These are phyloP conservation scores for Luzula sylvatica DNA, from an alignment of 176 grass and related monocot species.

Conservation along the genomic window DNA sequence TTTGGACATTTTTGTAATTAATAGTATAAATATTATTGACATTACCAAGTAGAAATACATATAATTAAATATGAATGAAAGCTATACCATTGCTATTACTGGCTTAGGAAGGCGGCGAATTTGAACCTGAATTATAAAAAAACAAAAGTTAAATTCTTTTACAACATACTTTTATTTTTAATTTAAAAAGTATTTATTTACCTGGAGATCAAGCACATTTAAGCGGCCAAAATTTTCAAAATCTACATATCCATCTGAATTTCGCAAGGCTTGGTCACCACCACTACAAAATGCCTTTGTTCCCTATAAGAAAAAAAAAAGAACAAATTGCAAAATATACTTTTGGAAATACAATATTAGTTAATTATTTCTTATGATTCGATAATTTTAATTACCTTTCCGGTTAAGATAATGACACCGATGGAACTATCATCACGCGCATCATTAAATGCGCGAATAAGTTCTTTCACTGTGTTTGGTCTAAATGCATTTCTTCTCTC, in stretches of 20 bases:
- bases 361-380: background rate
- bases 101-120: constrained; percentile 89
- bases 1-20: no score
- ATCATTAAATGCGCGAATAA: constrained; percentile 81
- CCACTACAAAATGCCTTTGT: constrained; percentile 80
- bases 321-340: background rate
- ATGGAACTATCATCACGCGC: constrained; percentile 70
- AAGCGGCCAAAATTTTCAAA: constrained; percentile 86
- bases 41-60: background rate
- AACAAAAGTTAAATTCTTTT: background rate
- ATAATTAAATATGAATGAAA: background rate
- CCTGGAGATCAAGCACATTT: constrained; percentile 96
- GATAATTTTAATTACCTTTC: constrained; percentile 33
- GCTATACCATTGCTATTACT: constrained; percentile 73
- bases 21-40: no score
- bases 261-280: constrained; percentile 76
- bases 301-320: constrained; percentile 28
- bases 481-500: constrained; percentile 88
- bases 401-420: constrained; percentile 71
- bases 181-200: constrained; percentile 9
- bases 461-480: constrained; percentile 85
- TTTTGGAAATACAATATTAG: background rate
- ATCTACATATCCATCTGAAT: constrained; percentile 78
- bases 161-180: background rate
- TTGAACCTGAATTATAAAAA: constrained; percentile 46